Evolutionary conservation across 2,329 filamentous ascomycete species (phyloP).

Genomic region (Iodosphaeria phyllophila): DNA sequence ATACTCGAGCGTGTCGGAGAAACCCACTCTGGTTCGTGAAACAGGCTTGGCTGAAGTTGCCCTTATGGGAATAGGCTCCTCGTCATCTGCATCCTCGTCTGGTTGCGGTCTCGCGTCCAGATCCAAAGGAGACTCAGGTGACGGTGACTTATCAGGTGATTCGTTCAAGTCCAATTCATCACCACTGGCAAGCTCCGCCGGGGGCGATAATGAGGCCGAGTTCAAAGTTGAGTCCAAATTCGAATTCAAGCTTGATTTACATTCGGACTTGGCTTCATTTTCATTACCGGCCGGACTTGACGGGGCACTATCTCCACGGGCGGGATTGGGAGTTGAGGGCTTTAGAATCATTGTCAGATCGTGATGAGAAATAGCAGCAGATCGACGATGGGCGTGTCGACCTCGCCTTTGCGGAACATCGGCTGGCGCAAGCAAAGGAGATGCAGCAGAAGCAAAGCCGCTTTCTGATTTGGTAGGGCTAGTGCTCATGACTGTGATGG

Average conservation of each 20-base stretch:
- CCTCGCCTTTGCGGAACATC: slow-evolving; percentile 35
- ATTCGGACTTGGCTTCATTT: slow-evolving; percentile 9
- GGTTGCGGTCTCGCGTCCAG: slow-evolving; percentile 9
- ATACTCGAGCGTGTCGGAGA: slow-evolving; percentile 69
- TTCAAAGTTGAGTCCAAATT: too few species aligned
- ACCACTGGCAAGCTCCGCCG: too few species aligned
- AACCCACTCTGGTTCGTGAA: slow-evolving; percentile 53
- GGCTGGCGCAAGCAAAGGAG: slow-evolving; percentile 24
- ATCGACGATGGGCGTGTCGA: slow-evolving; percentile 59
- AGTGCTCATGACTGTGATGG: slow-evolving; percentile 43
- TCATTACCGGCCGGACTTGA: slow-evolving; percentile 36
- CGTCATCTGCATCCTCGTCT: slow-evolving; percentile 10
- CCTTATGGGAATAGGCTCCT: slow-evolving; percentile 9
- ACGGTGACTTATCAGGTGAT: background rate
- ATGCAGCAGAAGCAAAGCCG: slow-evolving; percentile 34
- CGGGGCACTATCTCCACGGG: slow-evolving; percentile 43
- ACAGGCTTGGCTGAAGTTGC: slow-evolving; percentile 11
- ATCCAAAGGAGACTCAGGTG: slow-evolving; percentile 5
- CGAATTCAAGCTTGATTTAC: slow-evolving; percentile 2
- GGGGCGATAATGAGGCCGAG: too few species aligned
- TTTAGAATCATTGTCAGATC: slow-evolving; percentile 57
- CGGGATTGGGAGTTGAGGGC: slow-evolving; percentile 30
- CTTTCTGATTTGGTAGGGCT: slow-evolving; percentile 49
- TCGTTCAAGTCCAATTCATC: background rate
- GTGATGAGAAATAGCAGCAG: slow-evolving; percentile 65